Evolutionary conservation across 1,284 basidiomycete species (phyloP).

Genomic region (Cutaneotrichosporon cutaneum): DNA sequence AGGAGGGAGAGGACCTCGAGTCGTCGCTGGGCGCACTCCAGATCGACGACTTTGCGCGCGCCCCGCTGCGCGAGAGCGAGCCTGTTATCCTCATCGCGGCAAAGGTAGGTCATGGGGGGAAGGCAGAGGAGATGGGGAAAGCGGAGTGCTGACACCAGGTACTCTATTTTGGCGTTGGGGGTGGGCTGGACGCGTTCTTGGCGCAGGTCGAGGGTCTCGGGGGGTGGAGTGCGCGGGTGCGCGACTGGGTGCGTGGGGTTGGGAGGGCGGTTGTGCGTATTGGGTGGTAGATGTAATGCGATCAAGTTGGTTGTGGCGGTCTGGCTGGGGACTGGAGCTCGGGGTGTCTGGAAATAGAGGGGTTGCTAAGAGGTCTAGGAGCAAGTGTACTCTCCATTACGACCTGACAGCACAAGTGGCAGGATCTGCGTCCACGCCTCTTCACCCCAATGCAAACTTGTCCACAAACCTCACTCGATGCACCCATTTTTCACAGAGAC

Average conservation of each 20-base stretch:
- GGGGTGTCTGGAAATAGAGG: too few species aligned
- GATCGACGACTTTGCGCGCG: constrained; percentile 32
- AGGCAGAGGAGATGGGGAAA: background rate
- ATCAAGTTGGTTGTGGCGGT: too few species aligned
- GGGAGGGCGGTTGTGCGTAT: constrained; percentile 65
- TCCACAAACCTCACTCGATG: too few species aligned
- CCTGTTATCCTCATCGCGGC: constrained; percentile 46
- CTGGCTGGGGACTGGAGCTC: too few species aligned
- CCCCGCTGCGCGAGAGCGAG: constrained; percentile 20
- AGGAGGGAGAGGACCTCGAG: constrained; percentile 26
- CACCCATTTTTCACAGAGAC: too few species aligned
- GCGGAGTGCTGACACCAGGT: constrained; percentile 59
- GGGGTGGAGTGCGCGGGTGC: constrained; percentile 38
- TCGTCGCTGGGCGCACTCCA: constrained; percentile 32
- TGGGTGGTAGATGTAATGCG: constrained; percentile 43
- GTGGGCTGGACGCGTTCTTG: constrained; percentile 75
- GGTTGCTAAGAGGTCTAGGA: too few species aligned
- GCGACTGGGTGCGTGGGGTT: constrained; percentile 63
- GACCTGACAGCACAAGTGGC: too few species aligned
- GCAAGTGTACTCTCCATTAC: too few species aligned
- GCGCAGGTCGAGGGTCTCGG: constrained; percentile 55
- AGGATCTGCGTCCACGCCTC: too few species aligned
- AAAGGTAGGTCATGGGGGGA: constrained; percentile 36
- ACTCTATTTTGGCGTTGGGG: constrained; percentile 94
- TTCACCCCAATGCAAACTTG: too few species aligned